These are phyloP conservation scores for Anacardium occidentale DNA, from an alignment of 345 rosid genomes.

Conservation along the genomic window DNA sequence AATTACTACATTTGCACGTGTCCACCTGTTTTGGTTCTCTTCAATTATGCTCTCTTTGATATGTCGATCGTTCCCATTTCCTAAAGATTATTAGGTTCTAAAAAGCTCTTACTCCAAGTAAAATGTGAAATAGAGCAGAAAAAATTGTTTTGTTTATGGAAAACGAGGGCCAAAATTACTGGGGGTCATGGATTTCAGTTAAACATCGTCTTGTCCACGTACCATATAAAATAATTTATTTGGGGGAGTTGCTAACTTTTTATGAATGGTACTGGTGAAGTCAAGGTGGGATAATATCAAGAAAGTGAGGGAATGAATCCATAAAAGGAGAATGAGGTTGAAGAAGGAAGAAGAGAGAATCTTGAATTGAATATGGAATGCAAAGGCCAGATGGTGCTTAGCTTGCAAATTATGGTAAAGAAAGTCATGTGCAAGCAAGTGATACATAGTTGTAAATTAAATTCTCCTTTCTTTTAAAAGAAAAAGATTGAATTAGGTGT, in stretches of 20 bases:
- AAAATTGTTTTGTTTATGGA: neutral
- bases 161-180: constrained; percentile 3
- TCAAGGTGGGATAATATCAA: constrained; percentile 22
- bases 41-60: neutral
- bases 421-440: constrained; percentile 27
- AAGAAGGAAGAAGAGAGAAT: neutral
- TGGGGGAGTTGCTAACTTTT: too few relatives aligned
- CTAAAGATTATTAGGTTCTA: too few relatives aligned
- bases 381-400: constrained; percentile 6
- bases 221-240: too few relatives aligned
- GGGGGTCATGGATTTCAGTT: constrained; percentile 38
- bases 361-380: neutral
- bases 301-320: constrained; percentile 10
- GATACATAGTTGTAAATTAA: neutral
- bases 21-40: neutral
- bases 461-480: neutral
- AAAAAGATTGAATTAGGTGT: constrained; percentile 16
- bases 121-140: too few relatives aligned
- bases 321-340: constrained; percentile 1
- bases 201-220: constrained; percentile 37
- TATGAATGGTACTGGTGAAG: constrained; percentile 6
- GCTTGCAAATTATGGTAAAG: constrained; percentile 39
- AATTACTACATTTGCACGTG: constrained; percentile 15
- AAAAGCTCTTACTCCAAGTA: too few relatives aligned
- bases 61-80: too few relatives aligned